Conservation (phyloP, 768 basidiomycete species). For the Coprinopsis marcescibilis region DNA sequence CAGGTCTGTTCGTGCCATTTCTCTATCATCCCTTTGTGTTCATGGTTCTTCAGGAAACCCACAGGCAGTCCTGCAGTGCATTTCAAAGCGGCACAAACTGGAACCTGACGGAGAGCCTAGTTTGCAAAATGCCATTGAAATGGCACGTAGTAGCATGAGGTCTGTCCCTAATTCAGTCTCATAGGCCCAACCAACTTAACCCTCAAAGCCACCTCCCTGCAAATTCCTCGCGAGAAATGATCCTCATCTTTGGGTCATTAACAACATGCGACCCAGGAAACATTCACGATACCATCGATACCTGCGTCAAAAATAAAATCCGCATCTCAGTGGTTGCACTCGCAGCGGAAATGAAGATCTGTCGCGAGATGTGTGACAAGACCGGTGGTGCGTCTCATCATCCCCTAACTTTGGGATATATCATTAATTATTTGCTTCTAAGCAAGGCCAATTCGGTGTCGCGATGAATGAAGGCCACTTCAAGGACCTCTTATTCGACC, state of each 20-base stretch:
- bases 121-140: slow-evolving; percentile 95
- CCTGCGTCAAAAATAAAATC: slow-evolving; percentile 75
- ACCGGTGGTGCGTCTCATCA: slow-evolving; percentile 81
- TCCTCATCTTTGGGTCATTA: slow-evolving; percentile 90
- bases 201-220: slow-evolving; percentile 84
- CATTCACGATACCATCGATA: slow-evolving; percentile 90
- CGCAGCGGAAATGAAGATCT: slow-evolving; percentile 98
- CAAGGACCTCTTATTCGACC: slow-evolving; percentile 92
- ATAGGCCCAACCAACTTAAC: slow-evolving; percentile 8
- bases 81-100: slow-evolving; percentile 81
- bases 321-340: slow-evolving; percentile 92
- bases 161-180: slow-evolving; percentile 21
- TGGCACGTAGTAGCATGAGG: slow-evolving; percentile 94
- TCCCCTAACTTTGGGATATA: background rate
- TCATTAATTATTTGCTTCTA: slow-evolving; percentile 6
- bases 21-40: background rate
- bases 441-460: slow-evolving; percentile 83
- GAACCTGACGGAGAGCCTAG: slow-evolving; percentile 92
- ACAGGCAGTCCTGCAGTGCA: slow-evolving; percentile 85
- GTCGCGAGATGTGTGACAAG: slow-evolving; percentile 84
- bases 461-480: slow-evolving; percentile 97
- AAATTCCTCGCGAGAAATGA: slow-evolving; percentile 92
- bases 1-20: slow-evolving; percentile 55
- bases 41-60: slow-evolving; percentile 69
- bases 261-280: slow-evolving; percentile 98